phyloP scores from a whole-genome alignment of 345 rosid genomes.

The Salix udensis region DNA sequence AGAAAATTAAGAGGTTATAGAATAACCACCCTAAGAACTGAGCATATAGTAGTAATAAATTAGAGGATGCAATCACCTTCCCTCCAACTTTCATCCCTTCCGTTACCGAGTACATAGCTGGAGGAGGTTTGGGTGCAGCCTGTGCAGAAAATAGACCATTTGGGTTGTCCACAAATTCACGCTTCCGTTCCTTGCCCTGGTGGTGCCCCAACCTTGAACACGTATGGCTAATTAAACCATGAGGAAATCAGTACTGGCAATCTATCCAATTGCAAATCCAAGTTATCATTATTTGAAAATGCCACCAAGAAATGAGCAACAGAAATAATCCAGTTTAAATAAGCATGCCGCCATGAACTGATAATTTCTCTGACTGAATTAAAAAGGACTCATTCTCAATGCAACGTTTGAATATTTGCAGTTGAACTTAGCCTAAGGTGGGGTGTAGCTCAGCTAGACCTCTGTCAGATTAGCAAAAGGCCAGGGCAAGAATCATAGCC shows the following conservation, averaged over 20 bases:
- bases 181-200: conserved; percentile 92
- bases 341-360: no score
- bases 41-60: neutral
- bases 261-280: neutral
- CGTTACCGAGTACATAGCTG: conserved; percentile 67
- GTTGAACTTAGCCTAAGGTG: neutral
- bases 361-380: neutral
- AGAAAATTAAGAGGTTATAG: neutral
- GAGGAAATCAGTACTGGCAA: conserved; percentile 6
- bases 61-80: conserved; percentile 44
- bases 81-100: conserved; percentile 94
- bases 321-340: no score
- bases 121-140: conserved; percentile 97
- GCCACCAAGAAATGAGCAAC: neutral
- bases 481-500: no score
- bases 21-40: neutral
- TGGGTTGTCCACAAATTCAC: conserved; percentile 84
- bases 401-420: neutral
- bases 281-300: neutral
- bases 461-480: no score
- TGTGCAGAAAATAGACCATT: conserved; percentile 94
- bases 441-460: no score
- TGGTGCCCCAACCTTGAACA: conserved; percentile 73
- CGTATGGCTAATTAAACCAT: conserved; percentile 57
- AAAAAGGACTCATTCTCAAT: neutral